Evolutionary conservation across 805 yeast genomes (phyloP).

Genomic region (Wickerhamiella azyma): DNA sequence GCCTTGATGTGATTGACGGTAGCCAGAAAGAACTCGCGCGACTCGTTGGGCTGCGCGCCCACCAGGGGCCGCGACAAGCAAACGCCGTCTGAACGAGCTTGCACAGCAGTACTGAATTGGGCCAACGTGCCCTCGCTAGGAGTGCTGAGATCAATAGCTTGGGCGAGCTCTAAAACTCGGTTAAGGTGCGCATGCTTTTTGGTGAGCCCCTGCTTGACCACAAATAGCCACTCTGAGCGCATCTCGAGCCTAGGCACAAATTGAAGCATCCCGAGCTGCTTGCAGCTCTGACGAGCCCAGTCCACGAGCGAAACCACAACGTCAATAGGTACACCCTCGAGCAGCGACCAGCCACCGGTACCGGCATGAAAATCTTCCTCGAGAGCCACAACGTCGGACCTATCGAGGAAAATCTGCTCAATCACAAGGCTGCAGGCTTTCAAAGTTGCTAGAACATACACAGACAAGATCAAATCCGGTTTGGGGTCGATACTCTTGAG

Average conservation of each 20-base stretch:
- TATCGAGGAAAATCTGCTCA: slow-evolving; percentile 13
- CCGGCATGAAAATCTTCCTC: slow-evolving; percentile 30
- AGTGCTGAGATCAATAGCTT: not conserved
- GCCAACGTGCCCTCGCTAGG: not conserved
- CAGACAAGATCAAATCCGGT: not conserved
- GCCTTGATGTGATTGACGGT: slow-evolving; percentile 14
- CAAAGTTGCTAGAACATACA: slow-evolving; percentile 19
- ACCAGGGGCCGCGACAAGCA: slow-evolving; percentile 19
- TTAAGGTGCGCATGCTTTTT: slow-evolving; percentile 13
- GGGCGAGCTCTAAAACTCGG: slow-evolving; percentile 5
- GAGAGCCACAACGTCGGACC: slow-evolving; percentile 18
- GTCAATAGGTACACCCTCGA: slow-evolving; percentile 17
- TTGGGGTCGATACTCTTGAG: not conserved
- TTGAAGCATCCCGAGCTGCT: slow-evolving; percentile 32
- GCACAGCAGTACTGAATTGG: slow-evolving; percentile 17
- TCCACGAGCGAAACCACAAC: slow-evolving; percentile 17
- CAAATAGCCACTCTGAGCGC: slow-evolving; percentile 17
- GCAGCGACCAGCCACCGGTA: slow-evolving; percentile 40
- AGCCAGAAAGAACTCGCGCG: slow-evolving; percentile 14
- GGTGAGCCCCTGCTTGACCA: slow-evolving; percentile 15
- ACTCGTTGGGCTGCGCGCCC: slow-evolving; percentile 12
- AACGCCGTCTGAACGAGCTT: slow-evolving; percentile 19
- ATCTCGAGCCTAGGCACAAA: slow-evolving; percentile 42
- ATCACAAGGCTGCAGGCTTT: slow-evolving; percentile 15
- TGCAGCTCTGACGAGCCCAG: slow-evolving; percentile 32